Percentiles rank a stretch among this genome's conserved stretches.
These are phyloP conservation scores for Lactarius sp. DNA, from an alignment of 768 basidiomycete species.

Conservation along the genomic window DNA sequence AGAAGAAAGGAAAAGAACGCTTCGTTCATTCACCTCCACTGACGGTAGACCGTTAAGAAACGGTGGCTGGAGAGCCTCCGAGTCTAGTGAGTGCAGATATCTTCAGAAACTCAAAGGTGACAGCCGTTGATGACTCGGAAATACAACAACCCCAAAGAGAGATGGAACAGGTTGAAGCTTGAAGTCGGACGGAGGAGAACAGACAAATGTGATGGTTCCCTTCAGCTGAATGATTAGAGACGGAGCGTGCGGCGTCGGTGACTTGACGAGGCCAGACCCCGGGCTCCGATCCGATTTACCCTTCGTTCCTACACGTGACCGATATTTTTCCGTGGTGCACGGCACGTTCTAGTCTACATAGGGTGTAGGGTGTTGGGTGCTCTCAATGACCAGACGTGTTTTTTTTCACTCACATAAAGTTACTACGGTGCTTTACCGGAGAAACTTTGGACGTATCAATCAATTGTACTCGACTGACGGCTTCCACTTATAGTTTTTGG, in stretches of 20 bases:
- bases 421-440: background rate
- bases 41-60: background rate
- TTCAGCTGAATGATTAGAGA: background rate
- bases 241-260: background rate
- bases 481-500: conserved; percentile 9
- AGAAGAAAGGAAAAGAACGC: background rate
- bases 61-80: background rate
- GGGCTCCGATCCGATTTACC: background rate
- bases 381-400: no score
- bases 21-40: conserved; percentile 15
- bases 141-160: background rate
- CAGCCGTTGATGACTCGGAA: background rate
- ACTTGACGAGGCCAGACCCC: background rate
- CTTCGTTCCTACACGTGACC: conserved; percentile 11
- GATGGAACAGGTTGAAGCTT: background rate
- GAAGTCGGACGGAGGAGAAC: background rate
- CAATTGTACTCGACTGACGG: background rate
- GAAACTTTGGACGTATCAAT: background rate
- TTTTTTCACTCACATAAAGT: background rate
- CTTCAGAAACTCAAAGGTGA: conserved; percentile 3
- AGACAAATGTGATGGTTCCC: background rate
- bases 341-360: background rate
- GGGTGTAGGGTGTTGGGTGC: background rate
- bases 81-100: background rate
- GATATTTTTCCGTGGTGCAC: conserved; percentile 13